A percentile compares a stretch with the other conserved stretches of the same genome.
These are phyloP conservation scores for Salix dunnii DNA, from an alignment of 345 rosid genomes.

Conservation along the genomic window DNA sequence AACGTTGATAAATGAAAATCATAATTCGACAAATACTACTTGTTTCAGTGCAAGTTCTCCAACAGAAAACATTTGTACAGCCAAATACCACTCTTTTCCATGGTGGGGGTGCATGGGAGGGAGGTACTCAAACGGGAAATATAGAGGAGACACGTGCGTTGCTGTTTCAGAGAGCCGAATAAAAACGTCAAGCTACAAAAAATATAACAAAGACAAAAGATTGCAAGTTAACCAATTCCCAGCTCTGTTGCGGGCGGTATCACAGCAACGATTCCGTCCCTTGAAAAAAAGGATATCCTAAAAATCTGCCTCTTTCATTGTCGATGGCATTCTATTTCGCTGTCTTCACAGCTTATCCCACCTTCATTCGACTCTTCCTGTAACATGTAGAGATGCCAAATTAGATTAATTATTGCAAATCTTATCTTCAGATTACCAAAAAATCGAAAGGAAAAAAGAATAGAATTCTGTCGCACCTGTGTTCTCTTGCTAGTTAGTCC, in stretches of 20 bases:
- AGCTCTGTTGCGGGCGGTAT: background rate
- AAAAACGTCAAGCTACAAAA: background rate
- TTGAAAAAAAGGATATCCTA: background rate
- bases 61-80: constrained; percentile 24
- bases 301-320: background rate
- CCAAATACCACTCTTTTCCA: constrained; percentile 1
- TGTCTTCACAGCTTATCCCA: background rate
- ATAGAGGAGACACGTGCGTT: background rate
- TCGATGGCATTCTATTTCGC: background rate
- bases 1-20: background rate
- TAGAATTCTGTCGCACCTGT: constrained; percentile 17
- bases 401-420: background rate
- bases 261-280: background rate
- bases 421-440: background rate
- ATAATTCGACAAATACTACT: background rate
- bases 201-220: background rate
- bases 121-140: background rate
- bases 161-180: background rate
- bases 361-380: constrained; percentile 18
- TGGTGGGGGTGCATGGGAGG: background rate
- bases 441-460: background rate
- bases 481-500: constrained; percentile 17
- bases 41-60: background rate
- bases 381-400: background rate
- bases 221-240: background rate